A percentile compares a stretch with the other conserved stretches of the same genome.
Evolutionary conservation across 2,329 filamentous ascomycete species (phyloP).

Genomic region (Cephalotrichum gorgonifer): DNA sequence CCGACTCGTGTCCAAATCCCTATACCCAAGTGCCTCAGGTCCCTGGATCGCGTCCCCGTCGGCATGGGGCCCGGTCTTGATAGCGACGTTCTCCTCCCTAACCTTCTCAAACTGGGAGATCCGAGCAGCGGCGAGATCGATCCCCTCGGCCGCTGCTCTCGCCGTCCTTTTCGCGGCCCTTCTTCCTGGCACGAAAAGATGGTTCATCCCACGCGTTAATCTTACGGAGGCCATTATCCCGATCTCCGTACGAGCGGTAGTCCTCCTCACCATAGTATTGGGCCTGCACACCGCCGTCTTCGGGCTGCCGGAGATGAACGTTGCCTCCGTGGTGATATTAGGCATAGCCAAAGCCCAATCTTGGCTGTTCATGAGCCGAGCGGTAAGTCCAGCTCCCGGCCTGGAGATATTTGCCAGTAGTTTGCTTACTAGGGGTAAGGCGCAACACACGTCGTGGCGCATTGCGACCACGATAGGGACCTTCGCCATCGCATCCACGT

Average conservation of each 20-base stretch:
- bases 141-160: neutral
- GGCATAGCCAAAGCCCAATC: neutral
- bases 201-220: neutral
- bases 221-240: neutral
- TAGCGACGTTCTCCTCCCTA: conserved; percentile 2
- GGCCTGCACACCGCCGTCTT: neutral
- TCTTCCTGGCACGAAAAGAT: neutral
- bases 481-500: conserved; percentile 20
- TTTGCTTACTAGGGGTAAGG: conserved; percentile 10
- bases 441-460: conserved; percentile 20
- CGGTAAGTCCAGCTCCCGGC: neutral
- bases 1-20: neutral
- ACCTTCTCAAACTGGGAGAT: neutral
- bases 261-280: neutral
- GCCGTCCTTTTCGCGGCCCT: neutral
- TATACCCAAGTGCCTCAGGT: neutral
- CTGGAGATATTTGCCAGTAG: neutral
- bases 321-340: neutral
- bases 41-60: neutral
- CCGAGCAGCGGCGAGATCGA: neutral
- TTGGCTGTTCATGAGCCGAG: neutral
- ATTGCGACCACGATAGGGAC: conserved; percentile 17
- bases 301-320: neutral
- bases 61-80: conserved; percentile 12
- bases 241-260: neutral